These are phyloP conservation scores for Hyphopichia pseudoburtonii DNA, from an alignment of 1,139 yeast genomes.

Conservation along the genomic window DNA sequence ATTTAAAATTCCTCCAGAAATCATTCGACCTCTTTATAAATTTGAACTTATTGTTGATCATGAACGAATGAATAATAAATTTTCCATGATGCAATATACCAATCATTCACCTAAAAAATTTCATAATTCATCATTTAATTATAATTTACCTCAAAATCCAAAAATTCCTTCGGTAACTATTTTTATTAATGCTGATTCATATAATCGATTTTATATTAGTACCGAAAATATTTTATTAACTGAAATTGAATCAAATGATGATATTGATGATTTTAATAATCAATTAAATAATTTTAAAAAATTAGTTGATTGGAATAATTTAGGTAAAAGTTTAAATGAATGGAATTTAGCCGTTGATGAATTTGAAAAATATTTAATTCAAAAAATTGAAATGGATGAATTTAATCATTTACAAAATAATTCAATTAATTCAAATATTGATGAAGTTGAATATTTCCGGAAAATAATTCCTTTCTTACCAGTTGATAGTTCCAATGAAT, in stretches of 20 bases:
- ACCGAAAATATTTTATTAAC: slow-evolving; percentile 22
- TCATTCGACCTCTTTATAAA: slow-evolving; percentile 45
- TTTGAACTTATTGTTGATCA: slow-evolving; percentile 49
- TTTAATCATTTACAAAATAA: slow-evolving; percentile 18
- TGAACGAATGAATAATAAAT: slow-evolving; percentile 40
- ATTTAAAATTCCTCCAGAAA: slow-evolving; percentile 44
- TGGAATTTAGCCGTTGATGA: slow-evolving; percentile 59
- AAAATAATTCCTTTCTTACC: slow-evolving; percentile 42
- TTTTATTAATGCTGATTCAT: slow-evolving; percentile 31
- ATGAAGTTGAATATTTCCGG: slow-evolving; percentile 36
- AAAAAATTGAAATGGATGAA: slow-evolving; percentile 37
- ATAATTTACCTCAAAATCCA: slow-evolving; percentile 23
- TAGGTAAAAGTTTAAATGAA: slow-evolving; percentile 68
- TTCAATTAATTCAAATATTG: slow-evolving; percentile 5
- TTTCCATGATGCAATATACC: slow-evolving; percentile 12
- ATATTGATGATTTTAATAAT: slow-evolving; percentile 5
- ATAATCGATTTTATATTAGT: slow-evolving; percentile 30
- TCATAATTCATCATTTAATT: background rate
- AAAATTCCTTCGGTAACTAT: slow-evolving; percentile 38
- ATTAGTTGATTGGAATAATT: slow-evolving; percentile 24
- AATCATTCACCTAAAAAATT: slow-evolving; percentile 1
- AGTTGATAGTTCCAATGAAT: slow-evolving; percentile 39
- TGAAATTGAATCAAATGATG: slow-evolving; percentile 8
- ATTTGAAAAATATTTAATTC: slow-evolving; percentile 54
- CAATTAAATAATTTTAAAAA: slow-evolving; percentile 10